These are phyloP conservation scores for Candida glucosophila DNA, from an alignment of 1,139 yeast species.

Conservation along the genomic window DNA sequence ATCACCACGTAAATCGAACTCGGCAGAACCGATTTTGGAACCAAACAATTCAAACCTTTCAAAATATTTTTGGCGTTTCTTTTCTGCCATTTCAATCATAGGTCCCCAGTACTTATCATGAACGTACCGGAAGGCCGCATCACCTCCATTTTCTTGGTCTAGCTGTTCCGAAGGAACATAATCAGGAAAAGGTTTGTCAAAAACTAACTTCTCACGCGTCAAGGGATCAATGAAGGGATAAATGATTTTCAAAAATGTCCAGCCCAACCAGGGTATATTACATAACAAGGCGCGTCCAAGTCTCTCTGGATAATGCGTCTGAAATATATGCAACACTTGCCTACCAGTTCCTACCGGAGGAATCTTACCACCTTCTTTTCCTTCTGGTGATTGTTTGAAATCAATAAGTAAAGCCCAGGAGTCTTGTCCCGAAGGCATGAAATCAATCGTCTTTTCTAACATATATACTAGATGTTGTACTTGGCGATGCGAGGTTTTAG, in stretches of 20 bases:
- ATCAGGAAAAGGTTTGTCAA: constrained; percentile 39
- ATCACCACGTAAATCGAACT: constrained; percentile 28
- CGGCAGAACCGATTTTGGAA: constrained; percentile 63
- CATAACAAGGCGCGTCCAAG: constrained; percentile 40
- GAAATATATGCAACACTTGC: constrained; percentile 65
- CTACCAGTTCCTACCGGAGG: constrained; percentile 79
- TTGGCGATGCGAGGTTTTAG: constrained; percentile 34
- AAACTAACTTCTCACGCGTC: constrained; percentile 40
- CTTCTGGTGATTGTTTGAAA: constrained; percentile 39
- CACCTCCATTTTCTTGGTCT: constrained; percentile 39
- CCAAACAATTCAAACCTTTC: constrained; percentile 63
- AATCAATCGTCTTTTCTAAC: constrained; percentile 40
- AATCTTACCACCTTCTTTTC: constrained; percentile 51
- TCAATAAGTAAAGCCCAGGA: constrained; percentile 39
- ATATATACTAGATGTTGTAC: constrained; percentile 43
- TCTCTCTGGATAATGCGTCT: constrained; percentile 43
- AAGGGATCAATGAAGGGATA: constrained; percentile 44
- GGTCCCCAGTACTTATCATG: constrained; percentile 79
- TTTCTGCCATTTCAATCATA: constrained; percentile 48
- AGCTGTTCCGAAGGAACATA: constrained; percentile 39
- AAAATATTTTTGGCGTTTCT: constrained; percentile 48
- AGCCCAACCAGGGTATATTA: constrained; percentile 41
- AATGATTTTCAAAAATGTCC: constrained; percentile 38
- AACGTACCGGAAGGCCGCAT: constrained; percentile 41
- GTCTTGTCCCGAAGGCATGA: constrained; percentile 44